Evolutionary conservation across 495 filamentous ascomycete species (phyloP).

Genomic region (Neurospora sp.): DNA sequence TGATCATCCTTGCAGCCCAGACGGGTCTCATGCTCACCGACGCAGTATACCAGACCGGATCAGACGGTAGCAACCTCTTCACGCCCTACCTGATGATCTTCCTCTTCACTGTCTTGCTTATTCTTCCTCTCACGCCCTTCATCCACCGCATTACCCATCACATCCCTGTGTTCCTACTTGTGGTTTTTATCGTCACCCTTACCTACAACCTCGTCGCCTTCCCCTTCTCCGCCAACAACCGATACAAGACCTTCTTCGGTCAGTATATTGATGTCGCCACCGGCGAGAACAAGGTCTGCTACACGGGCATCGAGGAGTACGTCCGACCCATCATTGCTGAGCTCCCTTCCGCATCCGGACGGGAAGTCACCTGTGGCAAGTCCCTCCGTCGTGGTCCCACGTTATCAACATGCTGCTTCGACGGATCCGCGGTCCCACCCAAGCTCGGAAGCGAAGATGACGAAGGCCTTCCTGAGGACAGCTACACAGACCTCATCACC

Average conservation of each 20-base stretch:
- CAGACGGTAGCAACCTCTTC: constrained; percentile 59
- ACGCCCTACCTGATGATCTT: constrained; percentile 62
- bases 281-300: constrained; percentile 54
- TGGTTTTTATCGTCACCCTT: constrained; percentile 64
- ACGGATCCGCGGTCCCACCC: constrained; percentile 47
- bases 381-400: constrained; percentile 32
- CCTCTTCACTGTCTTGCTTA: constrained; percentile 53
- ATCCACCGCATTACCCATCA: constrained; percentile 80
- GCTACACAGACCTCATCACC: constrained; percentile 10
- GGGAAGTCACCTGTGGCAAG: constrained; percentile 40
- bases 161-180: constrained; percentile 64
- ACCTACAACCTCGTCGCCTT: constrained; percentile 84
- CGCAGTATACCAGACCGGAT: constrained; percentile 67
- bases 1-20: constrained; percentile 63
- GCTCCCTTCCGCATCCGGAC: constrained; percentile 61
- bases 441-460: constrained; percentile 37
- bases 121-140: constrained; percentile 75
- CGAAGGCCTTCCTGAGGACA: constrained; percentile 6
- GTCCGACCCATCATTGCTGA: constrained; percentile 52
- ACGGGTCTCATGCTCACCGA: constrained; percentile 63
- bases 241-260: constrained; percentile 80
- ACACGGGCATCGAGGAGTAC: constrained; percentile 64
- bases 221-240: constrained; percentile 68
- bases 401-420: constrained; percentile 54
- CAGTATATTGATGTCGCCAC: constrained; percentile 73